Base-by-base conservation (phyloP, 352 stramenopile genomes). In the Phytophthora cajani region DNA sequence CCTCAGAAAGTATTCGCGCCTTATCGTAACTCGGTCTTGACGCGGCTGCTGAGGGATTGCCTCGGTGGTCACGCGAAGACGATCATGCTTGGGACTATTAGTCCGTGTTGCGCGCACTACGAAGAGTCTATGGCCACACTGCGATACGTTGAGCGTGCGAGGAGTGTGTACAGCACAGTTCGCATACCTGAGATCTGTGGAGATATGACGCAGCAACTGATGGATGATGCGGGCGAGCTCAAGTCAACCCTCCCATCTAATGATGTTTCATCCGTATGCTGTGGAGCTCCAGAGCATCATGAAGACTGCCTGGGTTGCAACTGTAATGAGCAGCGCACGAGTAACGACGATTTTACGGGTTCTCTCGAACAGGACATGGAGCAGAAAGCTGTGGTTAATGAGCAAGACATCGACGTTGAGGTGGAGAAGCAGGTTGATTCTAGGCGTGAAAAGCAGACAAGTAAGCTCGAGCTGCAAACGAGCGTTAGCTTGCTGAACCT, bases 1-100 rank as follows among this genome's bases (percentile, higher is more conserved):
- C 47, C 51, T 10, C 52, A 87, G 46, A 69, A 51, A 71, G 38
- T 67, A 10, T 96, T 92, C 67, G 79, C 97, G 16, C 92, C 93
- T 1, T 98, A 97, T 56, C 83, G 92, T 23, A 98, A 98, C 67
- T 96, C 88, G 14, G 82, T 96, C 19, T 74, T 98, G 23, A 98
- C 91, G 8, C 70, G 90, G 3, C 55, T 96, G 40, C 71, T 96
- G 23, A 94, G 94, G 46, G 81, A 94, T 54, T 88, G 81, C 55
- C 77, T 97, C 2, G 89, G 88, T 42, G 88, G 90, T 2, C 93
- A 95, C 42, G 81, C 89, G 27, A 89, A 89, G 40, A 94, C 87
- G 0, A 82, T 96, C 11, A 94, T 97, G 78, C 84, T 97, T n/a
- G 91, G 89, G n/a, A 78, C 82, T 2, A 89, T 96, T 62, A 96